phyloP scores from a whole-genome alignment of 1,284 basidiomycete genomes.

The Flammula alnicola region DNA sequence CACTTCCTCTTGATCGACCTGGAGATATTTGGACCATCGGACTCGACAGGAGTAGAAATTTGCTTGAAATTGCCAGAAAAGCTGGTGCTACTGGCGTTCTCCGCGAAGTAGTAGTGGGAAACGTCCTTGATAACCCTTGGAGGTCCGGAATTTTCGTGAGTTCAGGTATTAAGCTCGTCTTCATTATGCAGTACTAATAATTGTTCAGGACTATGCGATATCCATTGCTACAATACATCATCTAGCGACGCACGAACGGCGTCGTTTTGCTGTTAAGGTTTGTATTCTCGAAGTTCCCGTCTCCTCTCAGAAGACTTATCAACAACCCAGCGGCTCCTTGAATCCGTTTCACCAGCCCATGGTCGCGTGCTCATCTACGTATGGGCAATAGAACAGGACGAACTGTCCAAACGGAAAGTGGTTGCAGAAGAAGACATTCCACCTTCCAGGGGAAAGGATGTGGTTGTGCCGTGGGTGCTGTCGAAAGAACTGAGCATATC shows the following conservation, averaged over 20 bases:
- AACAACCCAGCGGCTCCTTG: slow-evolving; percentile 61
- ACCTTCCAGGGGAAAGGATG: slow-evolving; percentile 41
- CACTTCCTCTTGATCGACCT: slow-evolving; percentile 61
- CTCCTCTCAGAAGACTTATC: slow-evolving; percentile 3
- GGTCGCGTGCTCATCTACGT: slow-evolving; percentile 93
- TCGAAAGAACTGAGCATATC: slow-evolving; percentile 22
- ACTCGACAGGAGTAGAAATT: slow-evolving; percentile 78
- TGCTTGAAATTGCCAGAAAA: slow-evolving; percentile 75
- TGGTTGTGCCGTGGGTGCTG: slow-evolving; percentile 54
- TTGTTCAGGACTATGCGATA: slow-evolving; percentile 85
- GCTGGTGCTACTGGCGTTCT: slow-evolving; percentile 52
- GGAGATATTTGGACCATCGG: slow-evolving; percentile 76
- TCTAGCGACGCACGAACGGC: slow-evolving; percentile 77
- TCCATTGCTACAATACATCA: slow-evolving; percentile 97
- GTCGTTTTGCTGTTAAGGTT: slow-evolving; percentile 77
- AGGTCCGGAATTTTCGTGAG: slow-evolving; percentile 78
- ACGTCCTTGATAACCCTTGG: slow-evolving; percentile 75
- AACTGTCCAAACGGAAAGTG: slow-evolving; percentile 67
- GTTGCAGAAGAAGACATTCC: slow-evolving; percentile 19
- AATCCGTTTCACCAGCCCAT: slow-evolving; percentile 62
- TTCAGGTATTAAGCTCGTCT: slow-evolving; percentile 19
- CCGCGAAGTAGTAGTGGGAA: slow-evolving; percentile 79
- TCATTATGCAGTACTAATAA: slow-evolving; percentile 3
- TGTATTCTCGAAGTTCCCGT: slow-evolving; percentile 16
- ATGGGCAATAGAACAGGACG: slow-evolving; percentile 98